These are phyloP conservation scores for Drosera spatulata DNA, from an alignment of 179 eudicot genomes.

Conservation along the genomic window DNA sequence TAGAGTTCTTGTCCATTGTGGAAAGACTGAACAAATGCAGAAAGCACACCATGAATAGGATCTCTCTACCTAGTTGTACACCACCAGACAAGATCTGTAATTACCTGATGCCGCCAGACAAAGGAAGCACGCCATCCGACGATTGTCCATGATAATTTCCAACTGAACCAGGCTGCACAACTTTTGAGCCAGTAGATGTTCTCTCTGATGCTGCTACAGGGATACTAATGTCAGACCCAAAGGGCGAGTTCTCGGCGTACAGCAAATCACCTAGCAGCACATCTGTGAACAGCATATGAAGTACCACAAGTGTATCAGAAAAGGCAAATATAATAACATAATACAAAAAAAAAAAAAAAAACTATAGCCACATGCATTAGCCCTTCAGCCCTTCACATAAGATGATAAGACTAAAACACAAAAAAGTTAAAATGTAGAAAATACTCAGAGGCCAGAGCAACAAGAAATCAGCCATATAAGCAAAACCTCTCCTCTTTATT, in stretches of 20 bases:
- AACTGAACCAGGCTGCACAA: constrained; percentile 19
- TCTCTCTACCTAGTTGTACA: background rate
- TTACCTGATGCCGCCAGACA: constrained; percentile 46
- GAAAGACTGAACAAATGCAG: constrained; percentile 1
- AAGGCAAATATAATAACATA: no score
- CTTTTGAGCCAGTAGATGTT: constrained; percentile 31
- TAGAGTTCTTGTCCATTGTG: constrained; percentile 49
- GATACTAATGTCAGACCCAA: constrained; percentile 40
- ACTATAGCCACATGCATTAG: no score
- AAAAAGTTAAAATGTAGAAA: no score
- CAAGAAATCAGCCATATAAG: no score
- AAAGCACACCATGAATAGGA: background rate
- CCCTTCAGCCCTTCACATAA: no score
- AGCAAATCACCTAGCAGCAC: constrained; percentile 67
- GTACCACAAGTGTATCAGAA: background rate
- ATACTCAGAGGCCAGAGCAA: no score
- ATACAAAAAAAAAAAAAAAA: no score
- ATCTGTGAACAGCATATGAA: constrained; percentile 37
- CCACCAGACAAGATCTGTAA: background rate
- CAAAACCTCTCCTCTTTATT: no score
- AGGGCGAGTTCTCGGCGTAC: constrained; percentile 64
- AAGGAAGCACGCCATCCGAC: constrained; percentile 30
- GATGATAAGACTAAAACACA: no score
- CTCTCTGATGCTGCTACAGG: constrained; percentile 38
- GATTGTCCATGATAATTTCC: constrained; percentile 17